Percentiles rank a stretch among this genome's conserved stretches.
Evolutionary conservation across 192 early-diverging fungal genomes (phyloP).

Genomic region (Geranomyces michiganensis): DNA sequence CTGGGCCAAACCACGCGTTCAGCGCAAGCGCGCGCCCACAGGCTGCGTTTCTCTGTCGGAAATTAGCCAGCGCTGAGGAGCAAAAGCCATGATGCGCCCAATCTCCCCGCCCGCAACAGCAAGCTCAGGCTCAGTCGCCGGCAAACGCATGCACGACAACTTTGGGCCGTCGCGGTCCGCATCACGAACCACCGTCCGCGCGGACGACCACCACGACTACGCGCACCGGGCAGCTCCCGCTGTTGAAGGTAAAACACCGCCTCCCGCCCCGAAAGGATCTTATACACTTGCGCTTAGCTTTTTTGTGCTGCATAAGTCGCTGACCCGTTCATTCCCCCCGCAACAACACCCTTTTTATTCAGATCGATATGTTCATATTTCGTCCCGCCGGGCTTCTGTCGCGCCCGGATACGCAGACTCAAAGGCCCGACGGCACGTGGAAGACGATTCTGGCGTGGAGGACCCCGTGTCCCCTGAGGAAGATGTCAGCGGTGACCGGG

Average conservation of each 20-base stretch:
- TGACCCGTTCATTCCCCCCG: too few relatives aligned
- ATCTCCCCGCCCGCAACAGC: constrained; percentile 24
- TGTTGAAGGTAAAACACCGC: constrained; percentile 10
- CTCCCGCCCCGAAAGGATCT: background rate
- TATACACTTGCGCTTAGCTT: background rate
- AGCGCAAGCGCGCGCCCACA: too few relatives aligned
- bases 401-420: constrained; percentile 1
- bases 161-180: constrained; percentile 9
- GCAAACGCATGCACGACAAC: background rate
- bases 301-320: background rate
- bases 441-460: background rate
- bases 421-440: background rate
- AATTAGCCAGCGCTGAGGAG: too few relatives aligned
- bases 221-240: constrained; percentile 10
- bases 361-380: background rate
- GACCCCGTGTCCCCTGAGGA: background rate
- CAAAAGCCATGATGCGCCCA: constrained; percentile 12
- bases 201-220: constrained; percentile 1
- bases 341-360: background rate
- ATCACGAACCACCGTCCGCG: constrained; percentile 17
- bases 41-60: too few relatives aligned
- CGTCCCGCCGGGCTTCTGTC: background rate
- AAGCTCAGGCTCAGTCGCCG: constrained; percentile 20
- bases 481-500: background rate
- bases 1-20: too few relatives aligned